These are phyloP conservation scores for Boletus holoroseus DNA, from an alignment of 1,284 basidiomycete genomes.

Conservation along the genomic window DNA sequence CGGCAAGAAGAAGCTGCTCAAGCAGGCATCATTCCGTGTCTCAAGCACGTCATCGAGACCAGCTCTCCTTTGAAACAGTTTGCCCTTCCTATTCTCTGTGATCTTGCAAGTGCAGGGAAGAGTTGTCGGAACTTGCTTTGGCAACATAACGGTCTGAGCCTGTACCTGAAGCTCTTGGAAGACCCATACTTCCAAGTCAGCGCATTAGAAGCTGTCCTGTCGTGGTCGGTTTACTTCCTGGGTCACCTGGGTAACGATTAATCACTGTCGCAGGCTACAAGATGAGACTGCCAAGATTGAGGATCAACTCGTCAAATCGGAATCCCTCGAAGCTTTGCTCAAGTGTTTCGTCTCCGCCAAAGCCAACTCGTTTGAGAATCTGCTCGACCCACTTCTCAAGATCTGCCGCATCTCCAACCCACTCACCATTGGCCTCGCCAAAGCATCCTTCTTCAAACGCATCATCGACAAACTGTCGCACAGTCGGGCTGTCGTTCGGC, in stretches of 20 bases:
- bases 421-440: constrained; percentile 74
- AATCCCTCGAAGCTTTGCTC: constrained; percentile 68
- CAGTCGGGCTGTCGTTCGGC: constrained; percentile 81
- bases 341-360: constrained; percentile 85
- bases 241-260: constrained; percentile 5
- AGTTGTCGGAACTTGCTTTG: constrained; percentile 81
- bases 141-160: constrained; percentile 77
- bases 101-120: constrained; percentile 90
- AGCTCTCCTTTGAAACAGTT: constrained; percentile 94
- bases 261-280: constrained; percentile 60
- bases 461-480: constrained; percentile 81
- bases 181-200: constrained; percentile 97
- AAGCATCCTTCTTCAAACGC: constrained; percentile 79
- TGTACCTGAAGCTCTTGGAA: constrained; percentile 82
- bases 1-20: constrained; percentile 96
- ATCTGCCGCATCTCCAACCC: constrained; percentile 77
- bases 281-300: constrained; percentile 94
- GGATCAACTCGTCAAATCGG: constrained; percentile 71
- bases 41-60: constrained; percentile 82
- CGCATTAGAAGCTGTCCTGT: constrained; percentile 84
- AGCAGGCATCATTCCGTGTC: constrained; percentile 87
- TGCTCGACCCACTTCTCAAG: constrained; percentile 89
- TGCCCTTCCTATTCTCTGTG: constrained; percentile 93
- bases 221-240: constrained; percentile 59
- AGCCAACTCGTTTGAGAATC: constrained; percentile 89